phyloP scores from a whole-genome alignment of 805 yeast species.

The Jamesozyma lodderae region DNA sequence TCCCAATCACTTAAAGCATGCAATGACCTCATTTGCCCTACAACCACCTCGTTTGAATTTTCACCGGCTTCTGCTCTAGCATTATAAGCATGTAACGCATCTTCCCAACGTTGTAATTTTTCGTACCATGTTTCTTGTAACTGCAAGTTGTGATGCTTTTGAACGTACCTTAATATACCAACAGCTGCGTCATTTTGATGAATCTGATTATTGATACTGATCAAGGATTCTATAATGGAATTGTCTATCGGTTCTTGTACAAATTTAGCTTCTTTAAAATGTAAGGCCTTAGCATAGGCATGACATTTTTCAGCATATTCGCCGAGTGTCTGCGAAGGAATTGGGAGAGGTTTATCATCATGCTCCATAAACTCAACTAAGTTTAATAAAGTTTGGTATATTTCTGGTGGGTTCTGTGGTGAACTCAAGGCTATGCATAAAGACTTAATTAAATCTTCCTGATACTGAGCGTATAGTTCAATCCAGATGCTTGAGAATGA shows the following conservation, averaged over 20 bases:
- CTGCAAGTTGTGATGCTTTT: conserved; percentile 76
- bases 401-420: conserved; percentile 88
- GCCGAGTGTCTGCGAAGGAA: conserved; percentile 75
- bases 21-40: conserved; percentile 95
- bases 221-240: conserved; percentile 81
- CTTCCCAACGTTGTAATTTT: conserved; percentile 93
- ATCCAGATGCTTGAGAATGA: conserved; percentile 92
- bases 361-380: conserved; percentile 94
- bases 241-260: conserved; percentile 79
- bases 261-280: conserved; percentile 89
- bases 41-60: conserved; percentile 70
- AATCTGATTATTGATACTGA: conserved; percentile 82
- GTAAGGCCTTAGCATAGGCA: conserved; percentile 93
- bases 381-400: conserved; percentile 77
- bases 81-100: conserved; percentile 80
- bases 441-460: conserved; percentile 78
- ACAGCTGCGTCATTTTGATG: conserved; percentile 96
- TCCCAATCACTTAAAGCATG: conserved; percentile 99
- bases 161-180: conserved; percentile 88
- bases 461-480: conserved; percentile 78
- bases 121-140: conserved; percentile 95
- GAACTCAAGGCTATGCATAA: conserved; percentile 79
- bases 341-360: conserved; percentile 86
- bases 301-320: conserved; percentile 89
- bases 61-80: conserved; percentile 48